phyloP scores from a whole-genome alignment of 2,329 filamentous ascomycete genomes.

The Bipolaris cookei region DNA sequence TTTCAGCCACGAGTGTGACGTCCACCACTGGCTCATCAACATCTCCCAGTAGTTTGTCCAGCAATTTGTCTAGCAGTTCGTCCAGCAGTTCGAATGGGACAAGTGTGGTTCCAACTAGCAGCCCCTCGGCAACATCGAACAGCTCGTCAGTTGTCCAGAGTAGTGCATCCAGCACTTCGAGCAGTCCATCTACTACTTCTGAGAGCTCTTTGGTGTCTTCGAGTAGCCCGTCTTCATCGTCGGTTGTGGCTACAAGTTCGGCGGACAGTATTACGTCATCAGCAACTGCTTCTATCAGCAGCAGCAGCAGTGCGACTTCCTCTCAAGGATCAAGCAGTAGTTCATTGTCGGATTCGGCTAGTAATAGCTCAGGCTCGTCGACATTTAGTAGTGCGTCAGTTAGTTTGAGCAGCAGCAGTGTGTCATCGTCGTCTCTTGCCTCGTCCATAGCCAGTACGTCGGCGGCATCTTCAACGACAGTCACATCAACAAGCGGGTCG shows the following conservation, averaged over 20 bases:
- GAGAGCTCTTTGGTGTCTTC: not conserved
- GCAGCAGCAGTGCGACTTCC: not conserved
- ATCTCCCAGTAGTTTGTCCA: not conserved
- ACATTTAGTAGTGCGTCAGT: not conserved
- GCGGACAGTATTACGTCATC: not conserved
- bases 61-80: not conserved
- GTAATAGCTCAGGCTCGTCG: not conserved
- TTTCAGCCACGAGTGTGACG: not conserved
- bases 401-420: constrained; percentile 4
- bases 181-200: not conserved
- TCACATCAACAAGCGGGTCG: constrained; percentile 3
- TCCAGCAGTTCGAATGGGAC: not conserved
- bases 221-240: not conserved
- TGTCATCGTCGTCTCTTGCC: not conserved
- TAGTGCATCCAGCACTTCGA: not conserved
- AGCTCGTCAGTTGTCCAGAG: constrained; percentile 1
- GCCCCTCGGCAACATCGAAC: not conserved
- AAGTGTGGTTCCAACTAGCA: not conserved
- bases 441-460: constrained; percentile 3
- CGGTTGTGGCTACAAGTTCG: not conserved
- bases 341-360: not conserved
- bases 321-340: constrained; percentile 2
- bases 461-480: constrained; percentile 3
- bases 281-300: not conserved
- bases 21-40: not conserved